Base-by-base conservation (phyloP, 768 basidiomycete species). In the Psilocybe cubensis region DNA sequence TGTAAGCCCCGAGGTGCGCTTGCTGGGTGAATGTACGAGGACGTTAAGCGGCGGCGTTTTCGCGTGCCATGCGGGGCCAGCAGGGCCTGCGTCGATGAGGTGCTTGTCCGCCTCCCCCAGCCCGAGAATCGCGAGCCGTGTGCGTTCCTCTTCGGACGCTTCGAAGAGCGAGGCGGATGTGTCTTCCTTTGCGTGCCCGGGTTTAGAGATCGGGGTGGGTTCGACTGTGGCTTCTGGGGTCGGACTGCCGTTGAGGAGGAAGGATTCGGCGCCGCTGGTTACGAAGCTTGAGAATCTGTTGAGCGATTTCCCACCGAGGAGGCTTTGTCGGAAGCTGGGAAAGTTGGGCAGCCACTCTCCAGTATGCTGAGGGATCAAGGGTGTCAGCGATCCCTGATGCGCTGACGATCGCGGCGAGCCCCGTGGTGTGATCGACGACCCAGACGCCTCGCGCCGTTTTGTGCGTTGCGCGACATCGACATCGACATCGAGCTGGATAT, bases 261-360 rank as follows among this genome's bases (percentile, higher is more conserved):
- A 94, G 50, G 87, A 87, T 69, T 94, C 92, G 9, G 92, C 92
- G 31, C 92, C 92, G 56, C 88, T 91, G 6, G 89, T 91, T 12
- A 94, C 91, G 68, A 93, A 94, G 54, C 81, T 87, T 0, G 91
- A 92, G 72, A 94, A 94, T n/a, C 91, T 81, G 69, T 93, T 92
- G 52, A 93, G 71, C 43, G 84, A 85, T 71, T 87, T 92, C 9
- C 91, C 90, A 27, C 89, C 86, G 1, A 94, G 81, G 0, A 93
- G 77, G 61, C 84, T 87, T 53, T 83, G 83, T 8, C 86, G 76
- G 64, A 91, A 88, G 68, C 83, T 89, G 1, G 89, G 88, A 60
- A 88, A 83, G 14, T 74, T 65, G 24, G 68, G 65, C 1, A 70
- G 68, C 77, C 88, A 89, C 69, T 91, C 90, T 11, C 88, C 89